Evolutionary conservation across 768 basidiomycete genomes (phyloP), one percentile per base, ranked within the genome.

Genomic region (Paxillus ammoniavirescens): DNA sequence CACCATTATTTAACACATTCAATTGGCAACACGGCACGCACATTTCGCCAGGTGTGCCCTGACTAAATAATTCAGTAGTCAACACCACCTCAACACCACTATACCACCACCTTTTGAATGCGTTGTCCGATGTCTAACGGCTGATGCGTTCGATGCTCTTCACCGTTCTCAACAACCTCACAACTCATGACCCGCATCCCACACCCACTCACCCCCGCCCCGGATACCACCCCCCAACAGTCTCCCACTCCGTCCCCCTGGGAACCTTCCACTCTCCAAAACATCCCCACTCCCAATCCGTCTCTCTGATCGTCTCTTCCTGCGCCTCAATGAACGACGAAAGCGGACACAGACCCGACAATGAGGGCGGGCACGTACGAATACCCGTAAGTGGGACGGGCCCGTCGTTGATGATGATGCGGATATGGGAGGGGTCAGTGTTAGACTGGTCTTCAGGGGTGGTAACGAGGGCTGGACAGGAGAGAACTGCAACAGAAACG

Each of bases 321-420:
- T 90, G 82, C 4, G 84, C 84, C 3, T 66, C 74, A 10, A 93
- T 80, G 67, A 94, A 95, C 2, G 80, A 77, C 17, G 80, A 77
- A 3, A 95, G 72, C 2, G 84, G 77, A 58, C 93, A 97, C 72
- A 92, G 76, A 8, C 93, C 93, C 3, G 68, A 63, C 1, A 58
- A 8, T 6, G 63, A 65, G 50, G 91, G 82, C 0, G 82, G 83
- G 61, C 93, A 96, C 6, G 88, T 90, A 13, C 75, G 76, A 57
- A 95, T 80, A 9, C 87, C 83, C 0, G 84, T 89, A 18, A 95
- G 78, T 5, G 93, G 93, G 0, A 83, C 84, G 2, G 90, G 86
- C 0, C 84, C 93, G 62, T 97, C 93, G 71, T 96, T 95, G 67
- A 95, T 80, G 57, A 95, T 84, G 61, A 93, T 75, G 4, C 93